Evolutionary conservation across 805 yeast species (phyloP).

Genomic region (Wickerhamomyces pijperi): DNA sequence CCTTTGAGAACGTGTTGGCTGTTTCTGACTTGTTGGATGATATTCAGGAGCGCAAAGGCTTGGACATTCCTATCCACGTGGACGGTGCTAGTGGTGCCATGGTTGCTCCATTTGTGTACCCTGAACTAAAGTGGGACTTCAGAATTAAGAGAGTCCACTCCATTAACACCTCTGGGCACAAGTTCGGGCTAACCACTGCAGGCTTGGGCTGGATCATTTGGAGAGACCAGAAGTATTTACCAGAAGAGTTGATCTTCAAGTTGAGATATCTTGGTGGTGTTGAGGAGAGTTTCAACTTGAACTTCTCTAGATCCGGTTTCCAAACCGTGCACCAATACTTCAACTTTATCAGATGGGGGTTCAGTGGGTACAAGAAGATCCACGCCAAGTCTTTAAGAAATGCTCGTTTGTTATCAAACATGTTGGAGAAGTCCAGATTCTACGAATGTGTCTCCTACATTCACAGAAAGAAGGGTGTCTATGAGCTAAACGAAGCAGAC

Average conservation of each 20-base stretch:
- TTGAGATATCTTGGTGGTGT: slow-evolving; percentile 79
- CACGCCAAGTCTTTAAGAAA: slow-evolving; percentile 57
- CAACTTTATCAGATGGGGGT: slow-evolving; percentile 64
- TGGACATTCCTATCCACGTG: slow-evolving; percentile 72
- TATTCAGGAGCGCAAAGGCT: slow-evolving; percentile 54
- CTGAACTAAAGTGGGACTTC: slow-evolving; percentile 79
- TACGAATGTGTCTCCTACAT: slow-evolving; percentile 70
- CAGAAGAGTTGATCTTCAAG: slow-evolving; percentile 64
- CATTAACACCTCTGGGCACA: slow-evolving; percentile 87
- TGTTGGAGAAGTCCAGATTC: slow-evolving; percentile 52
- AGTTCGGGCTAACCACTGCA: slow-evolving; percentile 82
- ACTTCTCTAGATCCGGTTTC: slow-evolving; percentile 88
- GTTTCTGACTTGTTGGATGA: slow-evolving; percentile 59
- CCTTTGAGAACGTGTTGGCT: slow-evolving; percentile 65
- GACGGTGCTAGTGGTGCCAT: slow-evolving; percentile 93
- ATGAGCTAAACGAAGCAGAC: slow-evolving; percentile 11
- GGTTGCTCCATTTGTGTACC: slow-evolving; percentile 75
- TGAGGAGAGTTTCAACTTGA: slow-evolving; percentile 77
- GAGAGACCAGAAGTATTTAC: slow-evolving; percentile 53
- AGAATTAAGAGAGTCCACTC: slow-evolving; percentile 64
- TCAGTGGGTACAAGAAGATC: slow-evolving; percentile 53
- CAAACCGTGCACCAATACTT: slow-evolving; percentile 84
- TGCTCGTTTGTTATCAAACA: slow-evolving; percentile 54
- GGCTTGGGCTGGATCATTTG: slow-evolving; percentile 92
- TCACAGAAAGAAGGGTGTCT: slow-evolving; percentile 45